Conservation (phyloP, 805 yeast genomes). For the Saturnispora dispora region DNA sequence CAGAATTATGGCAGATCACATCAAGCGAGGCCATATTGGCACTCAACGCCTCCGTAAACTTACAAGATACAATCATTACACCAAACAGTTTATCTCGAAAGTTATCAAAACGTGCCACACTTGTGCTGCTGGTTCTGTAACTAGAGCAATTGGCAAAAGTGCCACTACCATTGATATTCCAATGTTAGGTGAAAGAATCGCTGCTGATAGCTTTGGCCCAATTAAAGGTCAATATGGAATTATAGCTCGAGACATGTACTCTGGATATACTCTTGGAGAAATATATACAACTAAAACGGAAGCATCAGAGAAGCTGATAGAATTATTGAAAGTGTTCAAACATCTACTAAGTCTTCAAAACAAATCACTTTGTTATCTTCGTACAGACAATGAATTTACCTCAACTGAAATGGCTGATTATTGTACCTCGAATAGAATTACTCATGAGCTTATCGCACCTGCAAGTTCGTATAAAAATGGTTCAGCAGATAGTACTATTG, state of each 20-base stretch:
- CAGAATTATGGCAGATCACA: not conserved
- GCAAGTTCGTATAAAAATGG: constrained; percentile 2
- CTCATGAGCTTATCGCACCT: not conserved
- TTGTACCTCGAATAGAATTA: not conserved
- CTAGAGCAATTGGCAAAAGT: not conserved
- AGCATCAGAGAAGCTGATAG: not conserved
- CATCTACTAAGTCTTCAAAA: not conserved
- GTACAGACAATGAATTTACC: not conserved
- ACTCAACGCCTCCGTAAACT: not conserved
- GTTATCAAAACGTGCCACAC: not conserved
- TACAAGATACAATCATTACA: not conserved
- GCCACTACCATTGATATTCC: not conserved
- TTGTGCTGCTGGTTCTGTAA: not conserved
- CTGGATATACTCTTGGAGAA: not conserved
- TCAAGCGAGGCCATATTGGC: not conserved
- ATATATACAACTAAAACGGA: not conserved
- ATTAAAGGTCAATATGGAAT: not conserved
- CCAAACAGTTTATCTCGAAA: not conserved
- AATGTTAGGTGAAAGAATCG: not conserved
- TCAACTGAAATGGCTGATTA: not conserved
- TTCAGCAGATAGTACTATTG: not conserved
- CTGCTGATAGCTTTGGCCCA: not conserved
- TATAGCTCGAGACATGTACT: not conserved
- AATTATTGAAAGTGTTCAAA: not conserved
- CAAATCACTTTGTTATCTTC: not conserved